Evolutionary conservation across 1,284 basidiomycete species (phyloP).

Genomic region (Amylostereum chailletii): DNA sequence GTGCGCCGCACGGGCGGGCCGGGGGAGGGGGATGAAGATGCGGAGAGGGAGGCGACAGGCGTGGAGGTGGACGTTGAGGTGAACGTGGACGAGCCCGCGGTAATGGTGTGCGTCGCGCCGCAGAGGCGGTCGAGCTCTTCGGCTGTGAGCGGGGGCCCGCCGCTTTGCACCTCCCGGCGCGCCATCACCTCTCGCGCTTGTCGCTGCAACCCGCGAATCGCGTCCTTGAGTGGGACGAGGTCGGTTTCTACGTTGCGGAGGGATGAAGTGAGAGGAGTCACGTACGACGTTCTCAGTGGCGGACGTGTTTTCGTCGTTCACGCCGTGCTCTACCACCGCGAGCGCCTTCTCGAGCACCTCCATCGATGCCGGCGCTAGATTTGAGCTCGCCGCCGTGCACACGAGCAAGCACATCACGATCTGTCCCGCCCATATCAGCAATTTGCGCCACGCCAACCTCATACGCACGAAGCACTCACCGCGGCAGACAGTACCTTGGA

Average conservation of each 20-base stretch:
- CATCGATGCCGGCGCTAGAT: conserved; percentile 43
- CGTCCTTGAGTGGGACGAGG: conserved; percentile 26
- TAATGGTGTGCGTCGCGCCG: conserved; percentile 46
- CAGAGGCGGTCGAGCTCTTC: conserved; percentile 54
- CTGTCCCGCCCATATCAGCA: conserved; percentile 23
- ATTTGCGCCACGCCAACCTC: not conserved
- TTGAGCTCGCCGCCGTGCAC: conserved; percentile 47
- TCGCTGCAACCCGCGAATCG: conserved; percentile 38
- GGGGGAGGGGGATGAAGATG: not conserved
- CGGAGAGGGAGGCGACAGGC: not conserved
- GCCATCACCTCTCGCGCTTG: conserved; percentile 44
- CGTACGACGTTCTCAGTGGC: conserved; percentile 38
- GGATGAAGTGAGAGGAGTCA: conserved; percentile 2
- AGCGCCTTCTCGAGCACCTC: conserved; percentile 46
- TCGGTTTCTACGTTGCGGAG: not conserved
- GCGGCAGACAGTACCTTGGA: conserved; percentile 52
- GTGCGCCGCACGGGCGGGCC: not conserved
- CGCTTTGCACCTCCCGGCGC: conserved; percentile 12
- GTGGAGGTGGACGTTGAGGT: not conserved
- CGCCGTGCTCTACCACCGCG: conserved; percentile 44
- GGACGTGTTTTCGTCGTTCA: conserved; percentile 36
- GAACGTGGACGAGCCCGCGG: conserved; percentile 9
- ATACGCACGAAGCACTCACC: conserved; percentile 29
- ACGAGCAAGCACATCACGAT: conserved; percentile 63
- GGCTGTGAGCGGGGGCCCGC: conserved; percentile 18